phyloP scores from a whole-genome alignment of 164 flowering plant genomes.

The Stephania cephalantha region DNA sequence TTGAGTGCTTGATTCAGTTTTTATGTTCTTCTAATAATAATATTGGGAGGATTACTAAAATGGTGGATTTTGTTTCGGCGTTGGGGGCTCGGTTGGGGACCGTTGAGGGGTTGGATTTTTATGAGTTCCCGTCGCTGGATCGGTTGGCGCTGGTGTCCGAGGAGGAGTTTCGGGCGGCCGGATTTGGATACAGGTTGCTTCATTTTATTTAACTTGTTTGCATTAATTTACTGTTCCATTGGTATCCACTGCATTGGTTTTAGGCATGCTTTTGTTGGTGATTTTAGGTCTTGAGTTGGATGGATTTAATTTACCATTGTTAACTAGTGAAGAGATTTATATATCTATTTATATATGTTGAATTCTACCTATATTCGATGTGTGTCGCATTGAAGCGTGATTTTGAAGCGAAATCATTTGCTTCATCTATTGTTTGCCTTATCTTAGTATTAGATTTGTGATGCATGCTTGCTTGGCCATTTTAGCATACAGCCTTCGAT shows the following conservation, averaged over 20 bases:
- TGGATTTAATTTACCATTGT: neutral
- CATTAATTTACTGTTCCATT: neutral
- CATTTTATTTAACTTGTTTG: neutral
- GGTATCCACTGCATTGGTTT: neutral
- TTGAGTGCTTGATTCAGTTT: conserved; percentile 86
- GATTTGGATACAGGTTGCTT: conserved; percentile 88
- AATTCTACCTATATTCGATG: no score
- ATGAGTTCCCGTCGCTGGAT: conserved; percentile 71
- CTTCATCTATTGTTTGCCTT: no score
- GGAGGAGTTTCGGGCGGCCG: conserved; percentile 65
- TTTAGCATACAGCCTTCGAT: no score
- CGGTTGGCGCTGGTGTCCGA: conserved; percentile 56
- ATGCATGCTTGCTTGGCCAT: no score
- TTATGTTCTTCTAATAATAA: conserved; percentile 87
- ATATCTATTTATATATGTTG: no score
- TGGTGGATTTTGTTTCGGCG: conserved; percentile 79
- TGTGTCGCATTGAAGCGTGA: no score
- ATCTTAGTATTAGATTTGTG: no score
- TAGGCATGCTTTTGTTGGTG: no score
- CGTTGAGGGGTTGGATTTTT: conserved; percentile 64
- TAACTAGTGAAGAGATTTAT: no score
- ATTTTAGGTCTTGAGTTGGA: neutral
- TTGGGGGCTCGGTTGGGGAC: conserved; percentile 56
- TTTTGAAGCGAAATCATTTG: no score
- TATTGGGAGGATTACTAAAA: conserved; percentile 71